Evolutionary conservation across 78 protist species (phyloP).

Genomic region (Planoprotostelium fungivorum): DNA sequence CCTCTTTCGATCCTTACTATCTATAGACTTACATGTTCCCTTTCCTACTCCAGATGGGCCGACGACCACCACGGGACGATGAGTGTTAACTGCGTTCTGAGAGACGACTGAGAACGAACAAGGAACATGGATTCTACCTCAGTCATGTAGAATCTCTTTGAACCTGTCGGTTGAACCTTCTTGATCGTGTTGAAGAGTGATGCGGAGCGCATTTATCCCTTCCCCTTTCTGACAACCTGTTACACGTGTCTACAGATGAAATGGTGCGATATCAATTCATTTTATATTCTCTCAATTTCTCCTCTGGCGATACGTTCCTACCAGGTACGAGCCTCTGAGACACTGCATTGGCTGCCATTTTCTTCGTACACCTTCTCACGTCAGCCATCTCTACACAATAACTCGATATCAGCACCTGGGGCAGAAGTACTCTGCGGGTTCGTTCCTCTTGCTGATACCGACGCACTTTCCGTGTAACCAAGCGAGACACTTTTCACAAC

Average conservation of each 20-base stretch:
- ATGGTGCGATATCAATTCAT: no score
- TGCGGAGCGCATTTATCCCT: no score
- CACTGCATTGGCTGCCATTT: neutral
- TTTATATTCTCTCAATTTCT: neutral
- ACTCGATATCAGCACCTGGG: neutral
- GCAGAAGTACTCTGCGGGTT: neutral
- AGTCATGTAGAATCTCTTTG: no score
- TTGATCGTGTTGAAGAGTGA: no score
- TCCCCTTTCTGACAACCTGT: no score
- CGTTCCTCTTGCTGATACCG: neutral
- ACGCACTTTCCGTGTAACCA: neutral
- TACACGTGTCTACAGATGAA: no score
- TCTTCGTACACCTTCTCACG: neutral
- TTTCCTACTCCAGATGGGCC: constrained; percentile 74
- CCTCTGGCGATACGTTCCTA: neutral
- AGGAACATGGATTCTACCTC: no score
- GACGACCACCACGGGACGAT: constrained; percentile 38
- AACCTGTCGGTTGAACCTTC: no score
- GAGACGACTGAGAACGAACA: no score
- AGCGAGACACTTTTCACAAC: neutral
- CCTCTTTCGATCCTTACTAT: neutral
- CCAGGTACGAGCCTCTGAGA: neutral
- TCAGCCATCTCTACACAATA: neutral
- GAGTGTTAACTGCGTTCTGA: no score
- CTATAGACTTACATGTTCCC: constrained; percentile 46